A percentile compares a stretch with the other conserved stretches of the same genome.
Evolutionary conservation across 257 asterid genomes (phyloP).

Genomic region (Primulina huaijiensis): DNA sequence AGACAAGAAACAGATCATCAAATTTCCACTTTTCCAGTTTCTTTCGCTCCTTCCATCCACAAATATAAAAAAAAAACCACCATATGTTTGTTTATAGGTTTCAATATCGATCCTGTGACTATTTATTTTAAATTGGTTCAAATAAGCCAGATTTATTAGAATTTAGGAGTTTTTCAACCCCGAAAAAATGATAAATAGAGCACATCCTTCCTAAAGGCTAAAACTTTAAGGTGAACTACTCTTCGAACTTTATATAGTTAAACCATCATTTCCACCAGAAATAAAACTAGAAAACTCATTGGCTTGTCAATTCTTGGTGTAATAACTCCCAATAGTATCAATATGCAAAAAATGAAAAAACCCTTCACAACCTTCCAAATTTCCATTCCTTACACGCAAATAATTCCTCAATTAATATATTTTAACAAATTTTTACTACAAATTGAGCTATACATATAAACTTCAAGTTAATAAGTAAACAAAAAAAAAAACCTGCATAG

Average conservation of each 20-base stretch:
- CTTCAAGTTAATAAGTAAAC: background rate
- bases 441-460: slow-evolving; percentile 5
- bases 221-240: background rate
- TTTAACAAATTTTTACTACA: slow-evolving; percentile 5
- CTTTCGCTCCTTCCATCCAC: slow-evolving; percentile 13
- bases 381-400: background rate
- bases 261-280: background rate
- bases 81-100: background rate
- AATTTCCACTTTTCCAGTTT: slow-evolving; percentile 13
- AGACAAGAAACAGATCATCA: slow-evolving; percentile 16
- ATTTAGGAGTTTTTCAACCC: no score
- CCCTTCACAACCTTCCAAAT: background rate
- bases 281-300: no score
- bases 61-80: background rate
- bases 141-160: background rate
- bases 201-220: background rate
- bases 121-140: no score
- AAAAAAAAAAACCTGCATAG: slow-evolving; percentile 62
- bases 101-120: background rate
- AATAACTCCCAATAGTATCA: background rate
- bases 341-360: background rate
- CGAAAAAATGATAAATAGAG: background rate
- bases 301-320: no score
- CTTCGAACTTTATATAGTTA: background rate
- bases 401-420: background rate